phyloP scores from a whole-genome alignment of 2,329 filamentous ascomycete species.

The Xylariaceae sp. region DNA sequence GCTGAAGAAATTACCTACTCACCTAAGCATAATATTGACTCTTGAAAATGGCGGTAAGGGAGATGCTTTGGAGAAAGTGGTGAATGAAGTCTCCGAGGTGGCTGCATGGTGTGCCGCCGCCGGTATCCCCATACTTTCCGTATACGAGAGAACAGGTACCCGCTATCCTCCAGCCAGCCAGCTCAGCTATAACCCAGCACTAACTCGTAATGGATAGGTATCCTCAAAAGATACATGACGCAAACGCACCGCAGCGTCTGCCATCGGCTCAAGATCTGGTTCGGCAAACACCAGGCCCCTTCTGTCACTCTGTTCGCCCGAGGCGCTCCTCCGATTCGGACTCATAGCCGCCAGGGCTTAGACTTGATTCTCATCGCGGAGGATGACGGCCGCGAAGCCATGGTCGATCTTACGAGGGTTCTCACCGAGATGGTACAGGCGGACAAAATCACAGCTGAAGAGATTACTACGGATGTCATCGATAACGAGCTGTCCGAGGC shows the following conservation, averaged over 20 bases:
- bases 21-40: constrained; percentile 81
- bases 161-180: neutral
- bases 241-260: constrained; percentile 75
- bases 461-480: constrained; percentile 81
- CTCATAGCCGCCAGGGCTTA: constrained; percentile 37
- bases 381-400: constrained; percentile 85
- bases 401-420: constrained; percentile 93
- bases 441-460: constrained; percentile 72
- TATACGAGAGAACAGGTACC: constrained; percentile 90
- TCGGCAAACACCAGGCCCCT: constrained; percentile 66
- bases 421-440: constrained; percentile 92
- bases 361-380: constrained; percentile 75
- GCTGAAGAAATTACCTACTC: constrained; percentile 70
- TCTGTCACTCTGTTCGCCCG: constrained; percentile 56
- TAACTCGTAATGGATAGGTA: constrained; percentile 49
- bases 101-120: constrained; percentile 90
- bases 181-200: constrained; percentile 11
- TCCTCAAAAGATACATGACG: constrained; percentile 85
- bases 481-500: constrained; percentile 78
- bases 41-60: constrained; percentile 65
- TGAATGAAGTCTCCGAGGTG: constrained; percentile 88
- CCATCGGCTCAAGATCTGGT: constrained; percentile 80
- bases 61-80: constrained; percentile 74
- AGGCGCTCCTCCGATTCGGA: constrained; percentile 39
- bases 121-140: constrained; percentile 78